Evolutionary conservation across 2,329 filamentous ascomycete species (phyloP).

Genomic region (Camptophora hylomeconis): DNA sequence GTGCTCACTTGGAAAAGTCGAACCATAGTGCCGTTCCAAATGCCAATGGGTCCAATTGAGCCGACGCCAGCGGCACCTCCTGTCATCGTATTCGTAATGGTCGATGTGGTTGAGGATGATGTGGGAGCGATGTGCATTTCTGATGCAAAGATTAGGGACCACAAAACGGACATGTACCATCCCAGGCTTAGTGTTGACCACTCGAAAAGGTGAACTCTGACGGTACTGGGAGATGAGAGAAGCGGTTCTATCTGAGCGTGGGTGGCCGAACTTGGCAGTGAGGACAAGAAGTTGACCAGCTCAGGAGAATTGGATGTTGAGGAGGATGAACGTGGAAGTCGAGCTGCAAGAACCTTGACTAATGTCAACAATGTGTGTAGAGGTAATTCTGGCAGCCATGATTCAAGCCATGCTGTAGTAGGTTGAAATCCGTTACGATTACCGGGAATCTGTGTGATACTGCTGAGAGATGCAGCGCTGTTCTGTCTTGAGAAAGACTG

Average conservation of each 20-base stretch:
- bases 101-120: constrained; percentile 13
- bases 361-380: constrained; percentile 74
- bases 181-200: constrained; percentile 83
- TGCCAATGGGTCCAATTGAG: constrained; percentile 71
- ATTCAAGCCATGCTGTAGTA: constrained; percentile 72
- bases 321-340: constrained; percentile 35
- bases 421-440: constrained; percentile 57
- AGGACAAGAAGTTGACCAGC: constrained; percentile 27
- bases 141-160: constrained; percentile 81
- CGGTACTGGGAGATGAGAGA: constrained; percentile 52
- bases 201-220: constrained; percentile 79
- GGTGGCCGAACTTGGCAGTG: constrained; percentile 30
- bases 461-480: constrained; percentile 67
- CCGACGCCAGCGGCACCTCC: constrained; percentile 29
- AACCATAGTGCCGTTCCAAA: constrained; percentile 87
- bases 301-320: constrained; percentile 23
- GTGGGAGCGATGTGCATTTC: constrained; percentile 59
- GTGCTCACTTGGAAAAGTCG: constrained; percentile 74
- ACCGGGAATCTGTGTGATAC: constrained; percentile 46
- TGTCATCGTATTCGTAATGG: constrained; percentile 11
- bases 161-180: constrained; percentile 91
- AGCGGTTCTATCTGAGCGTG: constrained; percentile 54
- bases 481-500: constrained; percentile 82
- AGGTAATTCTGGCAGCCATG: constrained; percentile 82
- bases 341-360: constrained; percentile 47